Conservation (phyloP, 2,329 filamentous ascomycete genomes). For the Fusarium sp. region DNA sequence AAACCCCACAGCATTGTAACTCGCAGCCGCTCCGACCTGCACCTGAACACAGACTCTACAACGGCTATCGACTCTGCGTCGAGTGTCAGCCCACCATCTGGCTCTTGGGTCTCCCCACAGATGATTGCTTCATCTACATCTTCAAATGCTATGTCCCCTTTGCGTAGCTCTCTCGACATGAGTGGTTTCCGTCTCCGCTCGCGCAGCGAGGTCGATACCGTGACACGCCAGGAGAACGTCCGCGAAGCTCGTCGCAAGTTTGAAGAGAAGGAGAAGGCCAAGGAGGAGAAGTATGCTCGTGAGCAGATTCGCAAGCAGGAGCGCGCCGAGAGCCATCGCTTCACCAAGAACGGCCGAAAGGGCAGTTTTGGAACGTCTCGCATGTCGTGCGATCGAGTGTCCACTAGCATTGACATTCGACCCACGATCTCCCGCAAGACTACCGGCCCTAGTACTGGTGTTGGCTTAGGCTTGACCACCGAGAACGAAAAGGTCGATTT, state of each 20-base stretch:
- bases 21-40: constrained; percentile 61
- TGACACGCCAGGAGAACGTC: constrained; percentile 66
- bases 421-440: constrained; percentile 46
- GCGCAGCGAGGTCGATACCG: constrained; percentile 68
- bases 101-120: constrained; percentile 42
- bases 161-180: constrained; percentile 69
- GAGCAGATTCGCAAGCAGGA: constrained; percentile 69
- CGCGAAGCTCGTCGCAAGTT: constrained; percentile 71
- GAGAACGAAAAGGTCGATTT: constrained; percentile 58
- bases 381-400: constrained; percentile 49
- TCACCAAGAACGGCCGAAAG: constrained; percentile 60
- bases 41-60: constrained; percentile 49
- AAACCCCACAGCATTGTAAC: constrained; percentile 51
- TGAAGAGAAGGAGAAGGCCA: constrained; percentile 68
- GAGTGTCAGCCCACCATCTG: constrained; percentile 45
- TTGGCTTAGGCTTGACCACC: constrained; percentile 26
- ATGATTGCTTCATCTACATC: constrained; percentile 44
- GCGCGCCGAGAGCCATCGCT: constrained; percentile 63
- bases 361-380: constrained; percentile 50
- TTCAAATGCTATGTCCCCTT: constrained; percentile 59
- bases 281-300: constrained; percentile 71
- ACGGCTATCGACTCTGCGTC: constrained; percentile 42
- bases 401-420: constrained; percentile 48
- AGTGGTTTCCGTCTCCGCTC: constrained; percentile 68
- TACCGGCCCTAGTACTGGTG: constrained; percentile 37